Conservation (phyloP, 768 basidiomycete species). For the Podaxis sp. region DNA sequence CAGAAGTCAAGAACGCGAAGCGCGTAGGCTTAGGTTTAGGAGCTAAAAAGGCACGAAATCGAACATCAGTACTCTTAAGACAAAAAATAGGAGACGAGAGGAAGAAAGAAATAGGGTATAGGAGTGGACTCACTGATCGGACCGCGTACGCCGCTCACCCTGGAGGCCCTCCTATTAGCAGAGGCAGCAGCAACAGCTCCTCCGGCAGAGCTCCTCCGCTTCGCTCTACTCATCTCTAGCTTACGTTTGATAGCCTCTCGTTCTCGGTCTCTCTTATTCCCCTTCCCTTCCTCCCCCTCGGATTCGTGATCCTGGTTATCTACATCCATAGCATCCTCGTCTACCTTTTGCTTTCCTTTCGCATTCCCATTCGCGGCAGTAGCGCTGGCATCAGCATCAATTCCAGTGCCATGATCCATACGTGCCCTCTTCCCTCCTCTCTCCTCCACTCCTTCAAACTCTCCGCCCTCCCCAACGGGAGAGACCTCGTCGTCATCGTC, state of each 20-base stretch:
- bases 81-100: neutral
- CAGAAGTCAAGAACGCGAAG: slow-evolving; percentile 70
- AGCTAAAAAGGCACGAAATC: slow-evolving; percentile 27
- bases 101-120: too few species aligned
- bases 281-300: slow-evolving; percentile 32
- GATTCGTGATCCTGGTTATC: neutral
- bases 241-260: slow-evolving; percentile 60
- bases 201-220: slow-evolving; percentile 67
- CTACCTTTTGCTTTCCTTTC: slow-evolving; percentile 24
- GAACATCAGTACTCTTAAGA: slow-evolving; percentile 3
- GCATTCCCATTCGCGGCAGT: slow-evolving; percentile 27
- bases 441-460: slow-evolving; percentile 24
- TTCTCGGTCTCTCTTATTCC: slow-evolving; percentile 47
- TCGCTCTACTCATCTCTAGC: slow-evolving; percentile 64
- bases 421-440: slow-evolving; percentile 33
- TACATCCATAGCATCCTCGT: slow-evolving; percentile 28
- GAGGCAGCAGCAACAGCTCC: slow-evolving; percentile 39
- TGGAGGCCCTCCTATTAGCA: slow-evolving; percentile 23
- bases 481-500: slow-evolving; percentile 46
- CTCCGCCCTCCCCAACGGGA: slow-evolving; percentile 21
- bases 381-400: slow-evolving; percentile 17
- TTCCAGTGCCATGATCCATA: slow-evolving; percentile 31
- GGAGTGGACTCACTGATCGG: slow-evolving; percentile 31
- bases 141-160: neutral
- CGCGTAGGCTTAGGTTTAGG: slow-evolving; percentile 48